Conservation (phyloP, 805 yeast genomes). For the Ogataea neopini region DNA sequence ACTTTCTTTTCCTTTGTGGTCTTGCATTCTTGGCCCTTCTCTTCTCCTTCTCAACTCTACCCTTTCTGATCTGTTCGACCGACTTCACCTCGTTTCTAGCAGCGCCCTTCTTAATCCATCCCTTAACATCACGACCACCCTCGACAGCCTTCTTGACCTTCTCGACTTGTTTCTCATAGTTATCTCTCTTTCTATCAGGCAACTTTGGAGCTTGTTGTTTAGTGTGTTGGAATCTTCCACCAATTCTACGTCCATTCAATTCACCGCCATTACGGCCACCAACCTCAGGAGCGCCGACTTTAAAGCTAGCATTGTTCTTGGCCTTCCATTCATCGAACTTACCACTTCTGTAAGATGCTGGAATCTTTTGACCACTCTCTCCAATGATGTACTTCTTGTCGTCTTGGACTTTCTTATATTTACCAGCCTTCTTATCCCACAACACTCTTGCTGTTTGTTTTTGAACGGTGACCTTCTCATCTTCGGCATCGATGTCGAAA, state of each 20-base stretch:
- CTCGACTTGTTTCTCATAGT: slow-evolving; percentile 77
- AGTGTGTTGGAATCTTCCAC: slow-evolving; percentile 70
- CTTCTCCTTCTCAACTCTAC: slow-evolving; percentile 67
- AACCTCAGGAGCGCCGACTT: slow-evolving; percentile 56
- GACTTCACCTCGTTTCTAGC: slow-evolving; percentile 59
- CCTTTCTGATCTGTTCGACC: slow-evolving; percentile 76
- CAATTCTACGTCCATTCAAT: slow-evolving; percentile 35
- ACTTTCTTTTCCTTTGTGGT: slow-evolving; percentile 51
- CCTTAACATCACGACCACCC: slow-evolving; percentile 71
- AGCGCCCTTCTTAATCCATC: slow-evolving; percentile 50
- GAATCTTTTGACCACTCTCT: slow-evolving; percentile 89
- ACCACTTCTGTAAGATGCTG: slow-evolving; percentile 90
- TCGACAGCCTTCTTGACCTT: slow-evolving; percentile 80
- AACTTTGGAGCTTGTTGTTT: slow-evolving; percentile 76
- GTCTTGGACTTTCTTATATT: slow-evolving; percentile 78
- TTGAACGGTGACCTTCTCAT: slow-evolving; percentile 63
- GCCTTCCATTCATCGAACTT: slow-evolving; percentile 90
- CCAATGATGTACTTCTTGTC: slow-evolving; percentile 90
- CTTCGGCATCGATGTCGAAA: slow-evolving; percentile 76
- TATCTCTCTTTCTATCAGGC: slow-evolving; percentile 91
- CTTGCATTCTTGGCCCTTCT: slow-evolving; percentile 84
- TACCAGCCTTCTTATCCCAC: slow-evolving; percentile 95
- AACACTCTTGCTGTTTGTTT: slow-evolving; percentile 68
- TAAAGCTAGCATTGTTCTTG: slow-evolving; percentile 54
- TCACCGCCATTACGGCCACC: slow-evolving; percentile 32